Evolutionary conservation across 2,329 filamentous ascomycete genomes (phyloP), one percentile per base, ranked within the genome.

Genomic region (Talaromyces sp.): DNA sequence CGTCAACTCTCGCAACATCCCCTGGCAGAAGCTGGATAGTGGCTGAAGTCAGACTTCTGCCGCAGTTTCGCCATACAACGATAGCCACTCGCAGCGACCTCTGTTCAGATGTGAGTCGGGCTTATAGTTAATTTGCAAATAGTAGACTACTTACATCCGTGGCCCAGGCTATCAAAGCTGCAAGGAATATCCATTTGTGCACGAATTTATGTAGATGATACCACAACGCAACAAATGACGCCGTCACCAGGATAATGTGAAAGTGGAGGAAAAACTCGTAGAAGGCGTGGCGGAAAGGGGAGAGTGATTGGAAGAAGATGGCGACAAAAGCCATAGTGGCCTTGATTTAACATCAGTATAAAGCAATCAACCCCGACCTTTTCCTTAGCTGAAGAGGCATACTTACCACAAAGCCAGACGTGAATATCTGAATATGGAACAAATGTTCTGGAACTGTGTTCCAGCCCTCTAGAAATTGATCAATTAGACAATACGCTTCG

Each of bases 241-340:
- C 69, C 35, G 87, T 73, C 39, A 87, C 91, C 51, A 96, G 77
- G 37, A 89, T 73, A 64, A 96, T 91, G 75, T 97, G 94, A 31
- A 88, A 75, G 70, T 89, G 90, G 66, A 97, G 82, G 77, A 97
- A 99, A 1, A 91, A 95, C 76, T 99, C 94, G 77, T 99, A 97
- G 71, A 96, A 97, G 33, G 92, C 91, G 73, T 97, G 93, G 60
- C 94, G 87, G 53, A 99, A 70, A 8, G 53, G 58, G 22, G 58
- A 43, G 4, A 60, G 46, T 5, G 58, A 60, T 40, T 56, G 58
- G 8, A 56, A 53, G 17, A 56, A 40, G 11, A 60, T 60, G 11
- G 41, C 13, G 17, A 56, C 33, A 21, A 60, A 60, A 35, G 45
- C 43, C 13, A 35, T 25, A 33, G 17, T 39, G 13, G 58, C 58